Base-by-base conservation (phyloP, 169 alveolate species). In the Fabrea salina region DNA sequence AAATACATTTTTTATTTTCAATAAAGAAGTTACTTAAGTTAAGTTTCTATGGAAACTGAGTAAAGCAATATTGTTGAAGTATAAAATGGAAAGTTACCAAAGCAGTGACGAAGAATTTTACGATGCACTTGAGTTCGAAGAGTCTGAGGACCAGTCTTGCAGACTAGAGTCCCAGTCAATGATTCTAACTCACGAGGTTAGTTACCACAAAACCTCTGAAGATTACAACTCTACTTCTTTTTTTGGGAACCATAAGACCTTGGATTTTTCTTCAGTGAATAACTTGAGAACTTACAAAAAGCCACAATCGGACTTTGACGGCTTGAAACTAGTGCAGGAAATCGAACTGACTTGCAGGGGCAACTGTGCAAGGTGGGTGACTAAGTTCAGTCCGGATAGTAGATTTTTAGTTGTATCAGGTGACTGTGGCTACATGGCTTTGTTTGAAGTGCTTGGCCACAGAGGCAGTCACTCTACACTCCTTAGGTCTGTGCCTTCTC, bases 261-360 rank as follows among this genome's bases (percentile, higher is more conserved):
- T n/a, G n/a, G n/a, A n/a, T n/a, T n/a, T n/a, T n/a, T n/a, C n/a
- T n/a, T n/a, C n/a, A n/a, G n/a, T n/a, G n/a, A n/a, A n/a, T n/a
- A n/a, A n/a, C n/a, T n/a, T n/a, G n/a, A n/a, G n/a, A n/a, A n/a
- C n/a, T n/a, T n/a, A n/a, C n/a, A n/a, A n/a, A n/a, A n/a, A n/a
- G n/a, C n/a, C n/a, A n/a, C n/a, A n/a, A n/a, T n/a, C n/a, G n/a
- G n/a, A n/a, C n/a, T n/a, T n/a, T n/a, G n/a, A n/a, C n/a, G n/a
- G n/a, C n/a, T n/a, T n/a, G n/a, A n/a, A n/a, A n/a, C 30, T 64
- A 32, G 13, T 64, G 33, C 75, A 64, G 41, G 75, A 64, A 37
- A 64, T 64, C n/a, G 75, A 64, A 39, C 27, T 64, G n/a, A 0
- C 41, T 7, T 51, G 41, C n/a, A 64, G 41, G 5, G 57, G 39